Percentiles rank a stretch among this genome's conserved stretches.
Evolutionary conservation across 768 basidiomycete species (phyloP).

Genomic region (Hygrophoropsis aurantiaca): DNA sequence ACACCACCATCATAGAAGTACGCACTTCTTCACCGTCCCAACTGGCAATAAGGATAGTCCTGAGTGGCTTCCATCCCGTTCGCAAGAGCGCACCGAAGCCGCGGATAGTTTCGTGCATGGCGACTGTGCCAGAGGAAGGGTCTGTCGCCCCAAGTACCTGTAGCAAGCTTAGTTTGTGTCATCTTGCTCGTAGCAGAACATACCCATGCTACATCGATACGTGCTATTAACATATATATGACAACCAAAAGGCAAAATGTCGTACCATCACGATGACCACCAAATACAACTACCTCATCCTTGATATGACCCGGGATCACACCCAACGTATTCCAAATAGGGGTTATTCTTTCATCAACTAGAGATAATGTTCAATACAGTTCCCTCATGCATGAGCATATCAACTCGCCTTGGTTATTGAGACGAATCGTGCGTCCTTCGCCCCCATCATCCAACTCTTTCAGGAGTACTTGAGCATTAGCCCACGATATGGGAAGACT

Average conservation of each 20-base stretch:
- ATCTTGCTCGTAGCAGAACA: background rate
- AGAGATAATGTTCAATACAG: background rate
- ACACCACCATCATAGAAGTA: background rate
- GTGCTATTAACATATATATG: background rate
- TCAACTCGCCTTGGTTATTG: slow-evolving; percentile 54
- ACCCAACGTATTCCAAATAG: slow-evolving; percentile 71
- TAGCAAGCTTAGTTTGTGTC: background rate
- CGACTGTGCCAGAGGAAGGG: slow-evolving; percentile 78
- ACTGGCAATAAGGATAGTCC: slow-evolving; percentile 69
- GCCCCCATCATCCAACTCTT: slow-evolving; percentile 45
- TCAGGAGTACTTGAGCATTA: slow-evolving; percentile 59
- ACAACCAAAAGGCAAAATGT: slow-evolving; percentile 1
- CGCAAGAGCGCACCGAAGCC: slow-evolving; percentile 68
- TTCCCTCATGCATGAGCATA: too few species aligned
- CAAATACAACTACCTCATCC: slow-evolving; percentile 68
- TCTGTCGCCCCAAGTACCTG: slow-evolving; percentile 81
- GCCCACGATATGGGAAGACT: slow-evolving; percentile 68
- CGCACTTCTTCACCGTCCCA: slow-evolving; percentile 74
- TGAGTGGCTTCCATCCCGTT: slow-evolving; percentile 81
- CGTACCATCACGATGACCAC: slow-evolving; percentile 72
- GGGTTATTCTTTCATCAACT: slow-evolving; percentile 57
- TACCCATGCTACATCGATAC: slow-evolving; percentile 17
- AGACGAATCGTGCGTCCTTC: slow-evolving; percentile 47
- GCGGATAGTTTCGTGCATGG: slow-evolving; percentile 73
- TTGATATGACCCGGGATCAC: slow-evolving; percentile 63